phyloP scores from a whole-genome alignment of 2,329 filamentous ascomycete species.

The Hypomyces perniciosus region DNA sequence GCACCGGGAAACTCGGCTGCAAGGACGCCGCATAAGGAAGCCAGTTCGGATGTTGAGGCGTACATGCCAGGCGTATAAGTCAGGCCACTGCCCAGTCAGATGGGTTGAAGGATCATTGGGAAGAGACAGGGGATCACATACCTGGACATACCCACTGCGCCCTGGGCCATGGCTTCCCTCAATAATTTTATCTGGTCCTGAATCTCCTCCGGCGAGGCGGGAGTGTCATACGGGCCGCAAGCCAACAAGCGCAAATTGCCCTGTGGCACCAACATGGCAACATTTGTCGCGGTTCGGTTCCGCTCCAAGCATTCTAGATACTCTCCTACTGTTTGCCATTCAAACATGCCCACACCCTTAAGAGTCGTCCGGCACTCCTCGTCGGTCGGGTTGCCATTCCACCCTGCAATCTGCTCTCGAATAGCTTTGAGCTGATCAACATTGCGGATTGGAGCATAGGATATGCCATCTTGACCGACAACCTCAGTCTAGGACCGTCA shows the following conservation, averaged over 20 bases:
- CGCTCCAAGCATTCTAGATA: constrained; percentile 19
- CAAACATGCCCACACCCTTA: constrained; percentile 15
- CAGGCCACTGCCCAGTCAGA: constrained; percentile 14
- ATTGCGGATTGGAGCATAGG: constrained; percentile 18
- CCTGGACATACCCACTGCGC: constrained; percentile 21
- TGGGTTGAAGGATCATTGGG: not conserved
- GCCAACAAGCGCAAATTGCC: constrained; percentile 20
- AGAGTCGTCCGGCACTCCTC: constrained; percentile 17
- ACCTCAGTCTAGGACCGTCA: constrained; percentile 16
- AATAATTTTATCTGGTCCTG: constrained; percentile 17
- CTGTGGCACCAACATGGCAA: constrained; percentile 20
- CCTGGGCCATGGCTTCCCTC: constrained; percentile 17
- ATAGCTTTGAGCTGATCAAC: constrained; percentile 16
- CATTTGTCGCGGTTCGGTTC: constrained; percentile 20
- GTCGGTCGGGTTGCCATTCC: constrained; percentile 21
- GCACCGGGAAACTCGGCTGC: constrained; percentile 18
- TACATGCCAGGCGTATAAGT: constrained; percentile 23
- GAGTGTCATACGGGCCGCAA: constrained; percentile 19
- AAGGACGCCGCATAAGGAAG: constrained; percentile 16
- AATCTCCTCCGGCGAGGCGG: constrained; percentile 15
- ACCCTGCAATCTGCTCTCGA: constrained; percentile 20
- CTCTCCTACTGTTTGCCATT: constrained; percentile 19
- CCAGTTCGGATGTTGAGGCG: constrained; percentile 21
- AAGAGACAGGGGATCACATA: not conserved
- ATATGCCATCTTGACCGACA: constrained; percentile 21